Base-by-base conservation (phyloP, 331 rosid genomes). In the Rosa hybrid region DNA sequence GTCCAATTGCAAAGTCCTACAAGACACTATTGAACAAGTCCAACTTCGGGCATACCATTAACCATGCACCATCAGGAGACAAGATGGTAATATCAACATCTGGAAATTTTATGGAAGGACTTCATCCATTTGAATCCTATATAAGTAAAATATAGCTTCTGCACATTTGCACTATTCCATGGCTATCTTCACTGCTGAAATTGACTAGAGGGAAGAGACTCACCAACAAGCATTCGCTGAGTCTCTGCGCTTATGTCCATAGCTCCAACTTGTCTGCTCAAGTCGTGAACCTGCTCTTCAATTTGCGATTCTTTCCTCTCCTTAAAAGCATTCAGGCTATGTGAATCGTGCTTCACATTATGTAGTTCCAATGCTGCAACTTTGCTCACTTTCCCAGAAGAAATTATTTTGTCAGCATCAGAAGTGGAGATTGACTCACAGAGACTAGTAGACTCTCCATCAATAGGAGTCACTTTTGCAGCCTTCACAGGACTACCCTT, bases 231-330 rank as follows among this genome's bases (percentile, higher is more conserved):
- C 70, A 74, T 82, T 51, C 76, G 78, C 78, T 62, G 54, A 10
- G 60, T 76, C 88, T 81, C 81, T 11, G 64, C 53, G 38, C 64
- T 70, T 56, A 91, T 80, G 77, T 84, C 85, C 79, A 88, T 65
- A 14, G 80, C 85, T 74, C 57, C 90, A 20, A 88, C 81, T 84
- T 87, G 82, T 72, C 85, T 73, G 82, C 81, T 87, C 87, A 91
- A 79, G 85, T 77, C 60, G 80, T 85, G 85, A 83, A 86, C 75
- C 78, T 78, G 86, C 83, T 86, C 68, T 78, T 86, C 91, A 60
- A 59, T 59, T 17, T 82, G 82, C 18, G 77, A 60, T 50, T 21
- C 80, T 68, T 84, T 81, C n/a, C 41, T 78, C 83, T 84, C 74
- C 60, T 79, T 34, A 42, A 45, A 74, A 72, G 49, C 75, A 10